Evolutionary conservation across 2,329 filamentous ascomycete species (phyloP), one percentile per base, ranked within the genome.

Genomic region (Lachnellula occidentalis): DNA sequence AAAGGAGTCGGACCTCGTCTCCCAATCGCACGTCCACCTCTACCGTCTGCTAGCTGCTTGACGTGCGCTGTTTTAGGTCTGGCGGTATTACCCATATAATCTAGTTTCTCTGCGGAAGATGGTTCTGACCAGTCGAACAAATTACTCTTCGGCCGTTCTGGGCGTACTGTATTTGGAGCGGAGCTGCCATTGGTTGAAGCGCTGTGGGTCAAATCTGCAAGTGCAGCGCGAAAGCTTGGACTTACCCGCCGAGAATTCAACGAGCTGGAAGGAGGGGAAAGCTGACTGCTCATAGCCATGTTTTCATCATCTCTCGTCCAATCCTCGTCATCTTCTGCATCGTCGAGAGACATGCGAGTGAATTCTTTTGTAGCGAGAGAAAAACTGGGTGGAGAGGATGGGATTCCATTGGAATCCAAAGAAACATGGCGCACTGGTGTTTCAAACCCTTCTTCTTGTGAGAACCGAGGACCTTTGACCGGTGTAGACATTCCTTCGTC

Each of bases 101-200:
- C 81, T 50, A 76, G 72, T 70, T 83, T 87, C 49, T 88, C 86
- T 55, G 81, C 75, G 6, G 75, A 72, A 24, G 80, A 72, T 14
- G 85, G 78, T 68, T 92, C 88, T 47, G 85, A 83, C 87, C 87
- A 90, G 69, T 92, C 88, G 63, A 92, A 92, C 3, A 92, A 74
- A 61, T 80, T 91, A 69, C 86, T 88, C 57, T 80, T 74, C 2
- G 80, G 80, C 14, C 81, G 76, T 51, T 85, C 80, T 43, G 80
- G 80, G 14, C 81, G 76, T 51, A 84, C 80, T 43, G 62, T 68
- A 39, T 59, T 55, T 37, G 64, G 60, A 34, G 69, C 62, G 22
- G 58, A 58, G 45, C 67, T 67, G n/a, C 65, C 69, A 21, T 66
- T 66, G 7, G 67, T 64, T 42, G 68, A 69, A 15, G 69, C 69